Evolutionary conservation across 495 filamentous ascomycete genomes (phyloP).

Genomic region (Talaromyces trachyspermus): DNA sequence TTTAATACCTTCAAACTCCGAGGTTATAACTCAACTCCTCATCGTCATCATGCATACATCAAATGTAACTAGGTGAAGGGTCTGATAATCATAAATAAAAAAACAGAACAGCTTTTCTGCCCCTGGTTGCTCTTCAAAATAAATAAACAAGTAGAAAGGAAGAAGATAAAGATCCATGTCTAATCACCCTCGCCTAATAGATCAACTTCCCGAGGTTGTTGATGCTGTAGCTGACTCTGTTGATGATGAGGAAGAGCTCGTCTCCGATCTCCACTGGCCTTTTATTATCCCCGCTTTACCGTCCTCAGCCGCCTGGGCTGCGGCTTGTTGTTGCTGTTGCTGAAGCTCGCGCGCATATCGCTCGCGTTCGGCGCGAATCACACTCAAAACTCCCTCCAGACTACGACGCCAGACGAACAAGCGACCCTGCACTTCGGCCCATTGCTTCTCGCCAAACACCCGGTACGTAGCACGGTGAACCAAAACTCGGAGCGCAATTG

Average conservation of each 20-base stretch:
- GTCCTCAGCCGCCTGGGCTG: constrained; percentile 14
- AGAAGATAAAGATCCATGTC: neutral
- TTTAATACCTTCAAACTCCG: no score
- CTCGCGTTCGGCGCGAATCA: constrained; percentile 71
- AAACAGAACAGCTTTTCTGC: no score
- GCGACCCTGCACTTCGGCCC: constrained; percentile 82
- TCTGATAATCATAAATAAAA: no score
- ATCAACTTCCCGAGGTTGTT: constrained; percentile 29
- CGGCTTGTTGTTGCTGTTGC: constrained; percentile 32
- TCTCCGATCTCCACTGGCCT: constrained; percentile 26
- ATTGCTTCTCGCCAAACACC: constrained; percentile 96
- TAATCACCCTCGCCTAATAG: constrained; percentile 13
- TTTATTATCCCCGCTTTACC: constrained; percentile 18
- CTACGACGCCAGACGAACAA: constrained; percentile 84
- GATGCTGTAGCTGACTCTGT: constrained; percentile 9
- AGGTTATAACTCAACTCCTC: no score
- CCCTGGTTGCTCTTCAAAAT: constrained; percentile 1
- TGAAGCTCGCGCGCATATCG: constrained; percentile 41
- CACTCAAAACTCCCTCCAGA: constrained; percentile 63
- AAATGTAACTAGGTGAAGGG: no score
- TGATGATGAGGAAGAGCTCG: constrained; percentile 21
- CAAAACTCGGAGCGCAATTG: constrained; percentile 87
- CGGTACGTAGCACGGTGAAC: constrained; percentile 92
- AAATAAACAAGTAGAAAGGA: neutral
- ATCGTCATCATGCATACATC: neutral